Base-by-base conservation (phyloP, 305 asterid genomes). In the Galium porrigens region DNA sequence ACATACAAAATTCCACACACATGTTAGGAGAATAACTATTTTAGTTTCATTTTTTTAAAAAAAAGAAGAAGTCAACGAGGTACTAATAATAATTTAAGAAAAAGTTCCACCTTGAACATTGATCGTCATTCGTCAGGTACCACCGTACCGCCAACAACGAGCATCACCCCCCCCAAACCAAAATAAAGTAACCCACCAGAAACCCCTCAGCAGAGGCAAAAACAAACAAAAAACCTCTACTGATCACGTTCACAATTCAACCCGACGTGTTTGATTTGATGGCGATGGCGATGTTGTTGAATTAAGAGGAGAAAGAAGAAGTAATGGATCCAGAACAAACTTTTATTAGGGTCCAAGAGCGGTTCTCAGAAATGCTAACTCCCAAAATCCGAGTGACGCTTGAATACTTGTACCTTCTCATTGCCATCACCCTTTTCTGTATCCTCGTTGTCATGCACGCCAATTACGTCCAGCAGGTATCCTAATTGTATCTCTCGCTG, bases 371-470 rank as follows among this genome's bases (percentile, higher is more conserved):
- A 85, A 76, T 92, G 95, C 85, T 92, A 51, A 81, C 81, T 8
- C 95, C 95, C 29, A 82, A 79, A 77, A 82, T 92, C 73, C 79
- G 96, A 78, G 95, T 80, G 39, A 75, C 83, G 72, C 90, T 92
- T 41, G 99, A 92, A 75, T 92, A 85, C 68, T 77, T 92, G 61
- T 84, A 85, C 76, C 87, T 92, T 29, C 82, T 89, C 70, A 58
- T 87, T 64, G 99, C 99, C 67, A 74, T 92, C 58, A 84, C 91
- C 70, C 95, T 89, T 68, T 92, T 92, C 82, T 82, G 82, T 72
- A 82, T 92, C 68, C 97, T 92, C 67, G 96, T 89, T 59, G 95
- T 92, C 62, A 89, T 92, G 99, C 96, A 92, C 95, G 95, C 96
- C 73, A 92, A 92, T 84, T 92, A 92, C 69, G 99, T 89, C 74